These are phyloP conservation scores for Tieghemiomyces parasiticus DNA, from an alignment of 192 early-diverging fungal genomes.

Conservation along the genomic window DNA sequence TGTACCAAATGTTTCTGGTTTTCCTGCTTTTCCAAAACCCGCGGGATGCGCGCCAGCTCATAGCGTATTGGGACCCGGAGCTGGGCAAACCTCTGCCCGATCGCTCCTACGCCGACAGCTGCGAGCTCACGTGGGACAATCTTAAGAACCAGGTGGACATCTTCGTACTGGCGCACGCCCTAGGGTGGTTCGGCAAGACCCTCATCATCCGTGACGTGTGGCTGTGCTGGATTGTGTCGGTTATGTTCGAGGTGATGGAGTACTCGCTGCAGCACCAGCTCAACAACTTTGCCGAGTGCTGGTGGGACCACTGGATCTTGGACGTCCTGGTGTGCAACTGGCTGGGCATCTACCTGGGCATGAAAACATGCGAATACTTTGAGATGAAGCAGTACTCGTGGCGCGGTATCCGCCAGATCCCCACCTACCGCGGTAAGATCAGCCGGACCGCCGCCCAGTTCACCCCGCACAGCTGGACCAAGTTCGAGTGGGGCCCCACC, in stretches of 20 bases:
- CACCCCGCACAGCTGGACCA: conserved; percentile 89
- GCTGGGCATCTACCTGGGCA: conserved; percentile 83
- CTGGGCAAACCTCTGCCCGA: conserved; percentile 78
- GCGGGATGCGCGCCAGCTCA: conserved; percentile 59
- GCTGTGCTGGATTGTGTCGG: conserved; percentile 90
- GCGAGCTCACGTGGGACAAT: conserved; percentile 61
- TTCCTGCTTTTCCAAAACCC: conserved; percentile 92
- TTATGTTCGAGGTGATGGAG: conserved; percentile 92
- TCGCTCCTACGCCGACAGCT: conserved; percentile 80
- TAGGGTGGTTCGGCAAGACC: conserved; percentile 92
- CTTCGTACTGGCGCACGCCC: conserved; percentile 81
- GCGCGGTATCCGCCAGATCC: conserved; percentile 79
- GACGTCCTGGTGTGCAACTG: conserved; percentile 90
- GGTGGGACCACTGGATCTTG: conserved; percentile 98
- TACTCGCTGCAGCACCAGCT: conserved; percentile 91
- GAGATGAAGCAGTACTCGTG: conserved; percentile 94
- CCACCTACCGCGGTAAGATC: conserved; percentile 68
- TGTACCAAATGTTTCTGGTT: conserved; percentile 81
- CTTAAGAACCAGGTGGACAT: conserved; percentile 77
- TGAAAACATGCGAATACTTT: conserved; percentile 96
- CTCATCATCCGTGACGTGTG: conserved; percentile 86
- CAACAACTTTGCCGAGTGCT: conserved; percentile 96
- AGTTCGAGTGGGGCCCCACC: conserved; percentile 81
- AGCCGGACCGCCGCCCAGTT: conserved; percentile 82
- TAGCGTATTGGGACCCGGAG: conserved; percentile 63